Evolutionary conservation across 2,329 filamentous ascomycete species (phyloP), one percentile per base, ranked within the genome.

Genomic region (Xenosphaeropsis pyriputrescens): DNA sequence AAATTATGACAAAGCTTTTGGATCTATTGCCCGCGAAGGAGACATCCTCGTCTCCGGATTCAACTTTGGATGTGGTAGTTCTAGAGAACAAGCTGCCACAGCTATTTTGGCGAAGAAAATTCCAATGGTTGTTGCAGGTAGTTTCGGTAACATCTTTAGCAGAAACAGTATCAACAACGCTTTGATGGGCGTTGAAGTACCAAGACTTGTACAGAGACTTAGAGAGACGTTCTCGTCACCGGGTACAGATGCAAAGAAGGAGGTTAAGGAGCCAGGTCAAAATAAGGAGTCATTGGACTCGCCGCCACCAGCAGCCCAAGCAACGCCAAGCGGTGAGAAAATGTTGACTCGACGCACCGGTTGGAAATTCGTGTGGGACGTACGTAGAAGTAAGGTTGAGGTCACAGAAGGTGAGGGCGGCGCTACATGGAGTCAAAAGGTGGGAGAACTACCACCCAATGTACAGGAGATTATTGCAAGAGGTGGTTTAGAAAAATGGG

Each of bases 11-110:
- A 61, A 70, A 0, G 55, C 64, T 0, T 95, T 95, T 55, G 57
- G 67, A 8, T 57, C 60, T 1, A 64, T 78, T 29, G 78, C 81
- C 34, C 70, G 70, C 45, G 54, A 72, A 0, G 76, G 75, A 35
- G 88, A 96, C 50, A 84, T 95, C 39, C 70, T 95, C 1, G 86
- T 95, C 0, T 62, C 78, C 0, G 86, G 86, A 22, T 91, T 78
- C 64, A 93, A 93, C 64, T 94, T 95, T 53, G 89, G 89, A 35
- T 85, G 78, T 47, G 86, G 86, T 14, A 75, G 67, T 40, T 85
- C 77, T 1, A 66, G 88, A 39, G 88, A 95, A 57, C 85, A 94
- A 57, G 85, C 85, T 5, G 88, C 88, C 0, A 95, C 89, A 0
- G 80, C 86, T 0, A 80, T 93, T 39, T 65, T 93, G 1, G 85